Percentiles rank a stretch among this genome's conserved stretches.
These are phyloP conservation scores for Kwoniella shivajii DNA, from an alignment of 1,284 basidiomycete species.

Conservation along the genomic window DNA sequence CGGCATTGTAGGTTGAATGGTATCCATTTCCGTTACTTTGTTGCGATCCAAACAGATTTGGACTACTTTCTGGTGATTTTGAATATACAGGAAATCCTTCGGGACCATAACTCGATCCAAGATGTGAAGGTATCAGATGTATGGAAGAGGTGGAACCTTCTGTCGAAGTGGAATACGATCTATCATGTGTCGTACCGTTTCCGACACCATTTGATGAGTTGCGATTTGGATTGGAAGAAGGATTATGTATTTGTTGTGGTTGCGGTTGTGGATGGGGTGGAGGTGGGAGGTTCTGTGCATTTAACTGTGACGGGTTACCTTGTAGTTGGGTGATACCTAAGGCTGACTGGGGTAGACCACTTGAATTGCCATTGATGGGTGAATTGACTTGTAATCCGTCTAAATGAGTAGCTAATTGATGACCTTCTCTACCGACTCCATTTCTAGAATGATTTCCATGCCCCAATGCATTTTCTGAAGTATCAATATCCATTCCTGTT, in stretches of 20 bases:
- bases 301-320: background rate
- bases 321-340: constrained; percentile 5
- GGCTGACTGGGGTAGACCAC: background rate
- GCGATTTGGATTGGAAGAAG: background rate
- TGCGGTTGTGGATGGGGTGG: background rate
- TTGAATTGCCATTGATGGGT: constrained; percentile 6
- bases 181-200: constrained; percentile 7
- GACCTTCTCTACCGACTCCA: background rate
- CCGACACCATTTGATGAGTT: too few relatives aligned
- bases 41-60: constrained; percentile 3
- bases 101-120: constrained; percentile 48
- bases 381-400: constrained; percentile 28
- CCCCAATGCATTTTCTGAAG: background rate
- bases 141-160: constrained; percentile 34
- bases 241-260: background rate
- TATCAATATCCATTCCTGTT: constrained; percentile 2
- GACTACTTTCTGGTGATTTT: constrained; percentile 17
- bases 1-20: constrained; percentile 9
- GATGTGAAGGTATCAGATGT: constrained; percentile 25
- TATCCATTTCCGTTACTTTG: constrained; percentile 7
- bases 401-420: constrained; percentile 23
- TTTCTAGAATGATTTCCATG: constrained; percentile 8
- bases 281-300: background rate
- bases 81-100: constrained; percentile 43
- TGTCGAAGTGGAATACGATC: constrained; percentile 38